These are phyloP conservation scores for Parasarocladium wereldwijsianum DNA, from an alignment of 2,329 filamentous ascomycete species.

Conservation along the genomic window DNA sequence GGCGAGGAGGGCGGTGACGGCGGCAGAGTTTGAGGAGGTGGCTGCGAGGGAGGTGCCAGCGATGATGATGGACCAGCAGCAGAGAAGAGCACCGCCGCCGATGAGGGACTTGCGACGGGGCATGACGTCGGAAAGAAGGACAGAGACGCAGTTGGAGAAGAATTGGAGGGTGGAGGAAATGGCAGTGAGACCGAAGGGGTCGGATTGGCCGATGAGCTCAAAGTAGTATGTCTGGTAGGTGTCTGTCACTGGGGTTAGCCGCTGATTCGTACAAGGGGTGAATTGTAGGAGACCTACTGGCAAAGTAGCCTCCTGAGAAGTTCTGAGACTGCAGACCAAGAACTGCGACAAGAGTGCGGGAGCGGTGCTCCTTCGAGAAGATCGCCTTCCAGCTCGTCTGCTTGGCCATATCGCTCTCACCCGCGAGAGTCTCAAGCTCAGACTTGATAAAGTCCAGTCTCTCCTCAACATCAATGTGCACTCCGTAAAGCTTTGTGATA, in stretches of 20 bases:
- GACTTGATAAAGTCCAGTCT: conserved; percentile 12
- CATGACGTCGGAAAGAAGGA: conserved; percentile 11
- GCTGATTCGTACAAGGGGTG: too few species aligned
- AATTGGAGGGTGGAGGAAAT: conserved; percentile 15
- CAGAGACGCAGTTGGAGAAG: conserved; percentile 12
- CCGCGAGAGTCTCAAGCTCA: conserved; percentile 11
- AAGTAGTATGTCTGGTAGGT: conserved; percentile 17
- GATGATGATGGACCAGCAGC: conserved; percentile 14
- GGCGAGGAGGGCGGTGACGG: conserved; percentile 12
- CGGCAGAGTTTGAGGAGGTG: conserved; percentile 9
- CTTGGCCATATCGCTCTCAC: conserved; percentile 11
- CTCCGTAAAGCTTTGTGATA: conserved; percentile 11
- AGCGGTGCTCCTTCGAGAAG: conserved; percentile 14
- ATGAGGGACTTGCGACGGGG: conserved; percentile 13
- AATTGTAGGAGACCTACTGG: conserved; percentile 12
- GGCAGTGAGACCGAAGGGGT: conserved; percentile 14
- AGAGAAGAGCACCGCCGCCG: conserved; percentile 12
- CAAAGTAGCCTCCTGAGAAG: conserved; percentile 16
- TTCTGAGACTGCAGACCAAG: conserved; percentile 14
- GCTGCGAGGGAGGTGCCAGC: conserved; percentile 11
- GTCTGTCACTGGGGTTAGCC: conserved; percentile 6
- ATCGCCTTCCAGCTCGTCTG: conserved; percentile 16
- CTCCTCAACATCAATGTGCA: conserved; percentile 10
- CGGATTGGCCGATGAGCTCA: conserved; percentile 15
- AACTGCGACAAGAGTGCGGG: conserved; percentile 12